A percentile compares a stretch with the other conserved stretches of the same genome.
phyloP scores from a whole-genome alignment of 352 stramenopile genomes.

The Paralagenidium karlingii region DNA sequence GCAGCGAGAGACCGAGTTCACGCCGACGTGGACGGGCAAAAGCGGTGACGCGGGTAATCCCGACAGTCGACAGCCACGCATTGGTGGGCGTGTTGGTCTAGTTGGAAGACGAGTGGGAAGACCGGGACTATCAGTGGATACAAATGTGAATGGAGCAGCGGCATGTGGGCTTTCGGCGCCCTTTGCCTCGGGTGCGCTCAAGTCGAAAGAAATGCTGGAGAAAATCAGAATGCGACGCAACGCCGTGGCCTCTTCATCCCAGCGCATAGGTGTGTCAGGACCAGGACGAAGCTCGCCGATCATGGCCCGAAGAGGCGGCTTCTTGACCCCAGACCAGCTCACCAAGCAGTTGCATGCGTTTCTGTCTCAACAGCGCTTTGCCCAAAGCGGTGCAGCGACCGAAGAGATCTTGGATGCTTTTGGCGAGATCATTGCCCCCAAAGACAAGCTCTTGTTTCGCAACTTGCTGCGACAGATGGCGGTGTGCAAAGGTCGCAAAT shows the following conservation, averaged over 20 bases:
- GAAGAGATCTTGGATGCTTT: slow-evolving; percentile 85
- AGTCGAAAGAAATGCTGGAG: slow-evolving; percentile 55
- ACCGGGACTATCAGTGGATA: not conserved
- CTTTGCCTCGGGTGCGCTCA: slow-evolving; percentile 19
- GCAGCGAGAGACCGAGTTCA: slow-evolving; percentile 43
- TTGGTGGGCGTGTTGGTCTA: slow-evolving; percentile 25
- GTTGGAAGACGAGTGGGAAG: slow-evolving; percentile 7
- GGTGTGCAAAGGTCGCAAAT: slow-evolving; percentile 44
- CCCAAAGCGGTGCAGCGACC: slow-evolving; percentile 64
- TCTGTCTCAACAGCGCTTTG: slow-evolving; percentile 9
- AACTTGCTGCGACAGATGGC: slow-evolving; percentile 78
- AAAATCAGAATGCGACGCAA: slow-evolving; percentile 38
- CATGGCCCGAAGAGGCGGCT: slow-evolving; percentile 8
- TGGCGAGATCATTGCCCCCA: slow-evolving; percentile 59
- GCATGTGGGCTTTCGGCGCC: slow-evolving; percentile 12
- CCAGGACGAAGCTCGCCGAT: slow-evolving; percentile 1
- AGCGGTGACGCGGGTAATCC: slow-evolving; percentile 58
- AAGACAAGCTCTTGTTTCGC: slow-evolving; percentile 82
- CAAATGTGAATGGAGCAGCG: too few relatives aligned
- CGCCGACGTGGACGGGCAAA: slow-evolving; percentile 66
- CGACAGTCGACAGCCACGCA: slow-evolving; percentile 12
- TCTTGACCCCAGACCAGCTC: slow-evolving; percentile 24
- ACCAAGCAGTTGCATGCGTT: slow-evolving; percentile 20
- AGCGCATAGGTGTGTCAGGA: not conserved
- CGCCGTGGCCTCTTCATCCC: slow-evolving; percentile 9